Evolutionary conservation across 2,329 filamentous ascomycete genomes (phyloP).

Genomic region (Aspergillus uvarum): DNA sequence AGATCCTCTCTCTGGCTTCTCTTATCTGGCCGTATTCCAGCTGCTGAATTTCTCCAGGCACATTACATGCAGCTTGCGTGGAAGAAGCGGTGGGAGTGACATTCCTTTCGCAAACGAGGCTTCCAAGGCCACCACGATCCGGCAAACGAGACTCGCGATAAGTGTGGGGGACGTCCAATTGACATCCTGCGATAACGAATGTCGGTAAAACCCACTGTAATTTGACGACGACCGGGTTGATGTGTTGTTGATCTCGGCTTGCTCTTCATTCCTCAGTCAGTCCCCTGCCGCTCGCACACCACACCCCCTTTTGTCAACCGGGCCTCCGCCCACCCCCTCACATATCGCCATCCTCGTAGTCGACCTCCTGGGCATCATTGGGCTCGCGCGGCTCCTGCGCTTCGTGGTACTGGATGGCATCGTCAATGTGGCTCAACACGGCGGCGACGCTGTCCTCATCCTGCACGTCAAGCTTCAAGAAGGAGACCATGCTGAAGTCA

Average conservation of each 20-base stretch:
- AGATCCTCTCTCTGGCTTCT: not conserved
- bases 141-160: not conserved
- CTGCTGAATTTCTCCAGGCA: not conserved
- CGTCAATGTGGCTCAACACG: constrained; percentile 88
- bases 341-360: constrained; percentile 45
- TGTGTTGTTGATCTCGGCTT: not conserved
- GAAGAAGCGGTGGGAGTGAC: not conserved
- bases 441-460: constrained; percentile 87
- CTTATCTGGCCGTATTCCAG: not conserved
- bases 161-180: not conserved
- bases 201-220: not conserved
- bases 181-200: not conserved
- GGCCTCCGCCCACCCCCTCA: constrained; percentile 6
- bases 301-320: too few relatives aligned
- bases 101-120: not conserved
- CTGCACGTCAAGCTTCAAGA: constrained; percentile 82
- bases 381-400: constrained; percentile 88
- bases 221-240: not conserved
- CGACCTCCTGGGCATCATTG: constrained; percentile 60
- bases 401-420: constrained; percentile 90
- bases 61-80: not conserved
- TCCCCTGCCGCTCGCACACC: not conserved
- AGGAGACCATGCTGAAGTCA: constrained; percentile 97
- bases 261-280: not conserved
- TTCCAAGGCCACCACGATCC: not conserved